phyloP scores from a whole-genome alignment of 129 eudicot species.

The Centaurea solstitialis region DNA sequence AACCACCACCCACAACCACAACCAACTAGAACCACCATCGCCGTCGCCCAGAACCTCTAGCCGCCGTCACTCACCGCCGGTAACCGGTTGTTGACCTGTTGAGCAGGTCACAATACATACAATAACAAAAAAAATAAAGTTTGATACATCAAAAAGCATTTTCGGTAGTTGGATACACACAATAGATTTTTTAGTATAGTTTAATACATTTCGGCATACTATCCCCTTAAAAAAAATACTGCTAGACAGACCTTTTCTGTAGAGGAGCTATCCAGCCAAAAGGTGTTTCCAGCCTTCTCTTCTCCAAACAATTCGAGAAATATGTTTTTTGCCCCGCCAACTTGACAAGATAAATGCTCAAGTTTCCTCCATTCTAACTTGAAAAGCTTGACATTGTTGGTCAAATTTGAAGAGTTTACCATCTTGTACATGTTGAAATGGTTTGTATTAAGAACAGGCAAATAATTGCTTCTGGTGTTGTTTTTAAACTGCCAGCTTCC shows the following conservation, averaged over 20 bases:
- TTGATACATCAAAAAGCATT: too few relatives aligned
- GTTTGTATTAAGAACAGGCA: conserved; percentile 32
- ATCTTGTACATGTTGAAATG: conserved; percentile 26
- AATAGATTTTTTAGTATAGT: too few relatives aligned
- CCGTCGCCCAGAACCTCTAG: too few relatives aligned
- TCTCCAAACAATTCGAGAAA: conserved; percentile 70
- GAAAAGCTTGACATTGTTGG: conserved; percentile 39
- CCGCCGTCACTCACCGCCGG: too few relatives aligned
- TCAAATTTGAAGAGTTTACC: conserved; percentile 29
- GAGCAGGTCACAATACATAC: too few relatives aligned
- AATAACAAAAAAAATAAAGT: too few relatives aligned
- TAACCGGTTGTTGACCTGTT: too few relatives aligned
- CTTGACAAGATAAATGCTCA: conserved; percentile 52
- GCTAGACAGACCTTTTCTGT: conserved; percentile 67
- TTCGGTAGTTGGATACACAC: too few relatives aligned
- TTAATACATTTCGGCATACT: too few relatives aligned
- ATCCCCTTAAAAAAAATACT: too few relatives aligned
- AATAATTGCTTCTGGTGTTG: conserved; percentile 28
- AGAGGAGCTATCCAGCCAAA: conserved; percentile 97
- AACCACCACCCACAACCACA: too few relatives aligned
- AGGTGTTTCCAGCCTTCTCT: conserved; percentile 62
- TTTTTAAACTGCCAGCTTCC: conserved; percentile 49
- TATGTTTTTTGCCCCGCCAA: conserved; percentile 81
- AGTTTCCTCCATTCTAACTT: conserved; percentile 82
- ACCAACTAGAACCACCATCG: too few relatives aligned